Evolutionary conservation across 2,329 filamentous ascomycete species (phyloP), one percentile per base, ranked within the genome.

Genomic region (Claviceps humidiphila): DNA sequence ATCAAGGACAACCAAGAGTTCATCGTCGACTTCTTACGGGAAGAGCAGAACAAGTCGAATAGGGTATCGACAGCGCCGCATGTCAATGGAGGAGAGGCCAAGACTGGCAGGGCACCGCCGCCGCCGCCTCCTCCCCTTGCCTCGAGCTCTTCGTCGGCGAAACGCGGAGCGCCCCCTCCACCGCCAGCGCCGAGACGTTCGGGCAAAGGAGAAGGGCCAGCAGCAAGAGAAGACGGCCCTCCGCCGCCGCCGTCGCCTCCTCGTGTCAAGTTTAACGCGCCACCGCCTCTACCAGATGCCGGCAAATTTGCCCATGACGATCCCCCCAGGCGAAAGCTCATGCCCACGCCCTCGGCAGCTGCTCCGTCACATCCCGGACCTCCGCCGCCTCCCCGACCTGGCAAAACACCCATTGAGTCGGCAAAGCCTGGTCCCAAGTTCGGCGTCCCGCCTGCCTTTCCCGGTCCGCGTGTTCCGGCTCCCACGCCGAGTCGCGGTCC

Each of bases 251-350:
- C 76, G 9, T 59, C 62, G 34, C 66, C 68, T 16, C 78, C 82
- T 22, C 78, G 83, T 50, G 80, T 81, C 8, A 78, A 76, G 60
- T 97, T 95, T 71, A 78, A 82, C 58, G 91, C 88, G 8, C 93
- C 93, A 46, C 93, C 93, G 38, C 87, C 91, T 2, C 70, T 97
- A 54, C 81, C 88, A 52, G 90, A 95, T 66, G 93, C 93, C 53
- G 93, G 93, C 40, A 95, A 88, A 68, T 93, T 81, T 63, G 89
- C 85, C 3, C 75, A 83, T 69, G 77, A 66, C 59, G 72, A 65
- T 26, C 59, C 62, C 30, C 58, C 61, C 14, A 61, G 60, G 42
- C 60, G 63, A 30, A 54, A 62, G 39, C 58, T 59, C 11, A 40
- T 55, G 2, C 53, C 65, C 8, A 57, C 45, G 11, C 20, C 52